Conservation (phyloP, 176 grass and related monocot genomes). For the Bromus sterilis region DNA sequence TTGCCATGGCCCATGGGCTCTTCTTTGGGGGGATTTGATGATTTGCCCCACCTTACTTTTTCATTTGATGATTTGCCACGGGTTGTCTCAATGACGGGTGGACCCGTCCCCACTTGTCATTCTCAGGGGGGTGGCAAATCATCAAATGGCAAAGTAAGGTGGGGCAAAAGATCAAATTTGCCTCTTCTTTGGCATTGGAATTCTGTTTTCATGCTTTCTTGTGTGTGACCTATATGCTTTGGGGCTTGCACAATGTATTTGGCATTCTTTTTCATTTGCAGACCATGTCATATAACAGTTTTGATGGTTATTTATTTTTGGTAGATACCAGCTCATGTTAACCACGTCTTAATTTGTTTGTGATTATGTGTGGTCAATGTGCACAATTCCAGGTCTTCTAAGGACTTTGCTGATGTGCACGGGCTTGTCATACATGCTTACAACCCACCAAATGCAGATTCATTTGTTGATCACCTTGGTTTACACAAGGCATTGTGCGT, state of each 20-base stretch:
- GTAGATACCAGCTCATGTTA: constrained; percentile 15
- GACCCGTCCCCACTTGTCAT: too few species aligned
- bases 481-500: constrained; percentile 97
- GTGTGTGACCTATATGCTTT: background rate
- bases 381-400: constrained; percentile 80
- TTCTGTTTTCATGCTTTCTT: constrained; percentile 18
- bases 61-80: too few species aligned
- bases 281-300: background rate
- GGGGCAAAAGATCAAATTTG: too few species aligned
- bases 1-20: background rate
- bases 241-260: background rate
- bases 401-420: constrained; percentile 89
- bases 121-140: too few species aligned
- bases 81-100: too few species aligned
- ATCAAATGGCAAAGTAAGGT: too few species aligned
- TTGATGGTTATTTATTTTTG: constrained; percentile 6
- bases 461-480: constrained; percentile 79
- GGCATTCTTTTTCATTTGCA: background rate
- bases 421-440: constrained; percentile 86
- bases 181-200: constrained; percentile 12
- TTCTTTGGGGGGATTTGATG: too few species aligned
- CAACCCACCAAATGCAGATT: constrained; percentile 64
- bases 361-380: constrained; percentile 47
- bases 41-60: too few species aligned
- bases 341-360: constrained; percentile 36